phyloP scores from a whole-genome alignment of 2,329 filamentous ascomycete species.

The Alternaria dauci region DNA sequence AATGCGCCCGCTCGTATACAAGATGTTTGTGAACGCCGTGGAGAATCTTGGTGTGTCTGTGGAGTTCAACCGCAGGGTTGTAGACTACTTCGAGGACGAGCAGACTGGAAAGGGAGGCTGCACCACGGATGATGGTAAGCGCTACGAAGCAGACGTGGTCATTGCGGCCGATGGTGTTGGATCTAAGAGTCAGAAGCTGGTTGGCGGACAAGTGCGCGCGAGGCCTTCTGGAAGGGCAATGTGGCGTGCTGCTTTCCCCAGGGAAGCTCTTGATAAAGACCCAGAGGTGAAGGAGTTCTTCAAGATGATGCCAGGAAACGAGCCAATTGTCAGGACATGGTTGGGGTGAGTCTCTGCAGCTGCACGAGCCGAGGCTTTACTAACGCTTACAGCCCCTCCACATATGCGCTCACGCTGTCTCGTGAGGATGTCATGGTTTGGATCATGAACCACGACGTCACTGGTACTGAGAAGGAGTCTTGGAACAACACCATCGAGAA shows the following conservation, averaged over 20 bases:
- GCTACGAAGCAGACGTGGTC: conserved; percentile 54
- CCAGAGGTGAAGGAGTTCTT: conserved; percentile 59
- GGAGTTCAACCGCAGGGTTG: conserved; percentile 53
- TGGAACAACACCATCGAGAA: conserved; percentile 59
- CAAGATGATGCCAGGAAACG: conserved; percentile 53
- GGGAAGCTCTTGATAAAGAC: conserved; percentile 56
- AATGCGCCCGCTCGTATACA: conserved; percentile 64
- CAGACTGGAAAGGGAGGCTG: conserved; percentile 48
- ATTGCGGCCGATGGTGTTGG: conserved; percentile 55
- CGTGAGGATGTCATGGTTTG: conserved; percentile 59
- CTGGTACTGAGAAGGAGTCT: conserved; percentile 55
- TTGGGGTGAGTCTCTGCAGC: conserved; percentile 43
- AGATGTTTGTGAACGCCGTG: conserved; percentile 63
- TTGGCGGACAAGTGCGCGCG: conserved; percentile 56
- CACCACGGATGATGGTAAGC: conserved; percentile 51
- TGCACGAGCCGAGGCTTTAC: neutral
- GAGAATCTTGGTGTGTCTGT: conserved; percentile 55
- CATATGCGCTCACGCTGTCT: conserved; percentile 57
- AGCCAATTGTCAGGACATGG: conserved; percentile 58
- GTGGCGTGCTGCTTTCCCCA: conserved; percentile 54
- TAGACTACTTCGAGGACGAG: conserved; percentile 57
- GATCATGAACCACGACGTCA: conserved; percentile 61
- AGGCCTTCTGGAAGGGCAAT: conserved; percentile 50
- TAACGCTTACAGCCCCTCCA: conserved; percentile 43
- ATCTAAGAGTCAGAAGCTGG: conserved; percentile 56